Conservation (phyloP, 1,284 basidiomycete species). For the Cronartium ribicola region DNA sequence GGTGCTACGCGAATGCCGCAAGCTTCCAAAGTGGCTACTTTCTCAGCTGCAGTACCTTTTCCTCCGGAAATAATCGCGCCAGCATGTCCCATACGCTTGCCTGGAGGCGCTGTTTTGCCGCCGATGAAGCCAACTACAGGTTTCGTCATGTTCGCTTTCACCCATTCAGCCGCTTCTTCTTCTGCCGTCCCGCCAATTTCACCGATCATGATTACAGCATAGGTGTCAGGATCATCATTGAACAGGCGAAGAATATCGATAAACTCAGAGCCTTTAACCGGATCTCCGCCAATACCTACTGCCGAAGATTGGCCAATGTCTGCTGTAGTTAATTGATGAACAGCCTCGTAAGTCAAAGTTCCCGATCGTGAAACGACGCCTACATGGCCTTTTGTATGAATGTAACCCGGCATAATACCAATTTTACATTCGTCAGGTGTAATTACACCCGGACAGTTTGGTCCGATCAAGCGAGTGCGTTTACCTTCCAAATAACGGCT, state of each 20-base stretch:
- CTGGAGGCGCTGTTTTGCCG: slow-evolving; percentile 50
- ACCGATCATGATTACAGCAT: slow-evolving; percentile 55
- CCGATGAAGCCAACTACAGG: slow-evolving; percentile 52
- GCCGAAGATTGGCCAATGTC: slow-evolving; percentile 95
- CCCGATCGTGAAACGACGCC: slow-evolving; percentile 20
- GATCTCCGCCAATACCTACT: slow-evolving; percentile 96
- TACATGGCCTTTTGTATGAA: slow-evolving; percentile 50
- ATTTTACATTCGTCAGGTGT: slow-evolving; percentile 52
- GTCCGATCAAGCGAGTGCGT: slow-evolving; percentile 50
- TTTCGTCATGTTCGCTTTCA: slow-evolving; percentile 51
- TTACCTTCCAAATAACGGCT: slow-evolving; percentile 41
- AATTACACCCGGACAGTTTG: slow-evolving; percentile 52
- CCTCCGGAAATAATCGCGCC: slow-evolving; percentile 51
- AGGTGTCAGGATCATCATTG: slow-evolving; percentile 83
- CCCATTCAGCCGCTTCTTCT: slow-evolving; percentile 51
- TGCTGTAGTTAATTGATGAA: slow-evolving; percentile 80
- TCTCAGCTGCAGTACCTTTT: slow-evolving; percentile 51
- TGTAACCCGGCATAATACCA: slow-evolving; percentile 52
- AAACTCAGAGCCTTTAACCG: slow-evolving; percentile 94
- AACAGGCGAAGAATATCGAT: slow-evolving; percentile 93
- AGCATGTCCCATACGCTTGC: slow-evolving; percentile 49
- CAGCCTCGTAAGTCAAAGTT: slow-evolving; percentile 50
- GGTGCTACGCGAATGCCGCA: slow-evolving; percentile 51
- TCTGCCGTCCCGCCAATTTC: slow-evolving; percentile 52
- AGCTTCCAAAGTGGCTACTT: slow-evolving; percentile 49